Base-by-base conservation (phyloP, 768 basidiomycete species). In the Clathrus columnatus region DNA sequence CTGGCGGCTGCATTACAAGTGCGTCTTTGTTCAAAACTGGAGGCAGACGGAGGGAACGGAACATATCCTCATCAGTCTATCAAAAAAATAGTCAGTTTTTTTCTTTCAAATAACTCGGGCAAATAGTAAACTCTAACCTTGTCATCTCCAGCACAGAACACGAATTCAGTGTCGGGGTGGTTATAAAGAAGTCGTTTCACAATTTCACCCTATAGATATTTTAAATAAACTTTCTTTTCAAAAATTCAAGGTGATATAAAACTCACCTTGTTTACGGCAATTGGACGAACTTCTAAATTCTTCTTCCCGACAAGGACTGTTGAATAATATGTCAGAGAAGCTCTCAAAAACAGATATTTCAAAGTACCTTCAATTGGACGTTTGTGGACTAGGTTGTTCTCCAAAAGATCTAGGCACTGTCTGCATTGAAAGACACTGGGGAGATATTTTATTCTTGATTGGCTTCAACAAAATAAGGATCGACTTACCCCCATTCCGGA, bases 31-130 rank as follows among this genome's bases (percentile, higher is more conserved):
- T 54, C 28, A 67, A 57, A 45, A 56, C 64, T 32, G 74, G 68
- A 72, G 87, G 87, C 59, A 85, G 73, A 21, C 81, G 77, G 0
- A 95, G 76, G 0, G 91, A 79, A 61, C 93, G 85, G 87, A 97
- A 97, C 95, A 99, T 99, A 74, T 99, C 95, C 73, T 99, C 95
- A 74, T 97, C 92, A 48, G 94, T 94, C 89, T 87, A 61, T 11
- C 44, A 46, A 41, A n/a, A 20, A 44, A 27, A 41, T 28, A 44
- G 24, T 55, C 20, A 23, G 44, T 17, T 23, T 11, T 14, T 11
- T 14, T 14, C 6, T 32, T 6, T 32, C 14, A 32, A 6, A 7
- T 7, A 23, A 46, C 42, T 54, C 28, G 54, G 50, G 24, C 24
- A 26, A 11, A n/a, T 14, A 23, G 14, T 11, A 5, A 23, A 47